Percentiles rank a stretch among this genome's conserved stretches.
These are phyloP conservation scores for Auriscalpium orientale DNA, from an alignment of 768 basidiomycete species.

Conservation along the genomic window DNA sequence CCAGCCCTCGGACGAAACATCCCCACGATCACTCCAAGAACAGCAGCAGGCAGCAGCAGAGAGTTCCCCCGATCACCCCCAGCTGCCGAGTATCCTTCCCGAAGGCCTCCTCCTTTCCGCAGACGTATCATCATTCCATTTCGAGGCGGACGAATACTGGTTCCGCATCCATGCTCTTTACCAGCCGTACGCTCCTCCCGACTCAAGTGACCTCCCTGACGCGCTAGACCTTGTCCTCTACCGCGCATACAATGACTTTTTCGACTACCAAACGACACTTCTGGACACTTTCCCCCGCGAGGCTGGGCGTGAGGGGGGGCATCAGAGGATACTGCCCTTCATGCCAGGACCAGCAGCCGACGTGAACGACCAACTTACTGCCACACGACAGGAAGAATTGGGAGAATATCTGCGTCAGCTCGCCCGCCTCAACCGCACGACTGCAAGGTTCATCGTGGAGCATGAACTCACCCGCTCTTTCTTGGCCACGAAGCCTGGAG, in stretches of 20 bases:
- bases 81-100: slow-evolving; percentile 47
- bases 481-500: slow-evolving; percentile 78
- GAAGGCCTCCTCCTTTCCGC: slow-evolving; percentile 83
- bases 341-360: slow-evolving; percentile 93
- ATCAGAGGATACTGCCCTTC: slow-evolving; percentile 79
- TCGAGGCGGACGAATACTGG: slow-evolving; percentile 95
- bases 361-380: slow-evolving; percentile 80
- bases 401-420: slow-evolving; percentile 83
- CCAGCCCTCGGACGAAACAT: slow-evolving; percentile 13
- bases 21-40: slow-evolving; percentile 15
- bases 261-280: slow-evolving; percentile 89
- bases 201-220: slow-evolving; percentile 47
- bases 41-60: slow-evolving; percentile 15
- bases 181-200: slow-evolving; percentile 68
- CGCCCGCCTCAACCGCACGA: slow-evolving; percentile 57
- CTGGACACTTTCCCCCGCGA: slow-evolving; percentile 85
- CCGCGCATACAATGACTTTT: slow-evolving; percentile 96
- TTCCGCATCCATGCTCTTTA: slow-evolving; percentile 89
- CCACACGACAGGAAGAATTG: slow-evolving; percentile 71
- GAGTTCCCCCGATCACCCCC: slow-evolving; percentile 27
- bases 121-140: slow-evolving; percentile 93
- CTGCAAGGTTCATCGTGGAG: slow-evolving; percentile 75
- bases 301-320: slow-evolving; percentile 68
- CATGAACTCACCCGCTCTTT: slow-evolving; percentile 77
- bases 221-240: slow-evolving; percentile 82